phyloP scores from a whole-genome alignment of 106 monocot genomes.

The Platanthera guangdongensis region DNA sequence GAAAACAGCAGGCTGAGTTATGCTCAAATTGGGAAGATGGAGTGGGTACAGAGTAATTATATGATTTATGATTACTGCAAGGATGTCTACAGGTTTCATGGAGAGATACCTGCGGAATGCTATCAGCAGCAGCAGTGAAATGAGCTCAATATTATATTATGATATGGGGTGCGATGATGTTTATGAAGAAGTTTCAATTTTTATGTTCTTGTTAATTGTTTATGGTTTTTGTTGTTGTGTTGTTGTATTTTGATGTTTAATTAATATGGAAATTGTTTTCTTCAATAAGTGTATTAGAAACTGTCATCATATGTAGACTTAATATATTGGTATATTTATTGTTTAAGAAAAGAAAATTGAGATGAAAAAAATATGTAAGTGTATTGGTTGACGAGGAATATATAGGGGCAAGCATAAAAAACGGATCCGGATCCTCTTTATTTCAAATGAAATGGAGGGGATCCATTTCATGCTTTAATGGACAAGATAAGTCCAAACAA shows the following conservation, averaged over 20 bases:
- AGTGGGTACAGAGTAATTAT: slow-evolving; percentile 20
- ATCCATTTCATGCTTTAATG: too few relatives aligned
- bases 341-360: too few relatives aligned
- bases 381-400: too few relatives aligned
- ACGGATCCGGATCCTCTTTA: too few relatives aligned
- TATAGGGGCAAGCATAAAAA: too few relatives aligned
- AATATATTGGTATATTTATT: too few relatives aligned
- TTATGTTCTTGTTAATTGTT: neutral
- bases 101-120: slow-evolving; percentile 14
- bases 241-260: neutral
- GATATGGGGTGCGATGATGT: neutral
- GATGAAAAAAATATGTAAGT: too few relatives aligned
- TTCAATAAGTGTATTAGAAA: neutral
- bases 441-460: too few relatives aligned
- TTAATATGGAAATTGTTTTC: neutral
- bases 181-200: neutral
- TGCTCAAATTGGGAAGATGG: slow-evolving; percentile 15
- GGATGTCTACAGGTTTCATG: slow-evolving; percentile 19
- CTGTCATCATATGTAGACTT: too few relatives aligned
- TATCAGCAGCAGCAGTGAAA: slow-evolving; percentile 6
- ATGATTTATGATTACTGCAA: slow-evolving; percentile 27
- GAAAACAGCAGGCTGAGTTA: slow-evolving; percentile 6
- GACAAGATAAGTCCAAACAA: too few relatives aligned
- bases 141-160: neutral
- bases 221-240: neutral